Base-by-base conservation (phyloP, 1,284 basidiomycete genomes). In the Cryptococcus jaspeensis region DNA sequence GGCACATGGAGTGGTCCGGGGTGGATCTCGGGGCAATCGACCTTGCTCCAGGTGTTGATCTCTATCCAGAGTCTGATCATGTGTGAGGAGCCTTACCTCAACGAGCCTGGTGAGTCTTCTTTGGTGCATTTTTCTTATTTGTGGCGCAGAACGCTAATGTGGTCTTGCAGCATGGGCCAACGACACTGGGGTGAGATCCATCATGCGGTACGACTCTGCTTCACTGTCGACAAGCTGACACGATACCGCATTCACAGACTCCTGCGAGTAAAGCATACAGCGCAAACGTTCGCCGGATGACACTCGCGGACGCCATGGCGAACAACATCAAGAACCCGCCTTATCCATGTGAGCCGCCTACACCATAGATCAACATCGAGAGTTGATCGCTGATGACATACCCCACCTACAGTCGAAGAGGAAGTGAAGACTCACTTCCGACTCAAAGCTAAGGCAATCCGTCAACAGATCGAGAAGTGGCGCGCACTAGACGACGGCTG, bases 11-110 rank as follows among this genome's bases (percentile, higher is more conserved):
- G 22, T 1, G 92, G 92, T 1, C 92, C 92, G 32, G 91, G 91
- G 20, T 95, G 91, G 91, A 82, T 91, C 39, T 69, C 89, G 13
- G 90, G 91, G 41, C 87, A 86, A 72, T 92, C 89, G 15, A 93
- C 91, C 5, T 76, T 93, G 41, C 80, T 92, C 5, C 89, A 91
- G 79, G 88, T 85, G 20, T 58, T 71, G 50, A 88, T 95, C 44
- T 93, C 90, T n/a, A 92, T 94, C 44, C 92, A 94, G 78, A 90
- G 89, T 6, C 89, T 95, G 87, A 93, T 94, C 62, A 78, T 93
- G 22, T 90, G 88, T 60, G 89, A 92, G 12, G 90, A 93, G 65
- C 90, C 91, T 5, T 91, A 90, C 70, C 73, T 89, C 56, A 93
- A 92, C 65, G 92, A 96, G 74, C 92, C 92, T 13, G 90, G 71